These are phyloP conservation scores for Ceratocystis cacaofunesta DNA, from an alignment of 2,329 filamentous ascomycete species.

Conservation along the genomic window DNA sequence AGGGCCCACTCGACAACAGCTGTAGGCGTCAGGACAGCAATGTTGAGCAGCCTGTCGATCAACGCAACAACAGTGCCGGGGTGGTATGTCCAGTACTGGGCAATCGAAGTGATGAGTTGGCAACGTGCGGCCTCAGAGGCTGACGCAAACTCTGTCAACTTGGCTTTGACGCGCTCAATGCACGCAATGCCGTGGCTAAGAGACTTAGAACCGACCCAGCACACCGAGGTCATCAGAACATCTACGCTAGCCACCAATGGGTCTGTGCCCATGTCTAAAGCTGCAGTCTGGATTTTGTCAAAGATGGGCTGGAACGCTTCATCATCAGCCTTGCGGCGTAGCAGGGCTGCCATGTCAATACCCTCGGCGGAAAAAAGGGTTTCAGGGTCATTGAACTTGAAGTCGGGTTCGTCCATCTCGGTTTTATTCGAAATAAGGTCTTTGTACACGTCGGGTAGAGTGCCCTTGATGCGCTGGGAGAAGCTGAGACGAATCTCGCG, in stretches of 20 bases:
- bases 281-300: constrained; percentile 65
- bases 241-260: constrained; percentile 78
- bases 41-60: constrained; percentile 93
- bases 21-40: constrained; percentile 76
- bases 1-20: constrained; percentile 86
- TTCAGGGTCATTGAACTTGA: constrained; percentile 70
- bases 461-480: constrained; percentile 88
- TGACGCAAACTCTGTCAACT: constrained; percentile 63
- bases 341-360: constrained; percentile 61
- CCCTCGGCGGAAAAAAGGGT: constrained; percentile 74
- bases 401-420: constrained; percentile 89
- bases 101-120: constrained; percentile 81
- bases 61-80: constrained; percentile 85
- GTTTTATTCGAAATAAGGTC: constrained; percentile 69
- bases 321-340: constrained; percentile 72
- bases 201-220: constrained; percentile 87
- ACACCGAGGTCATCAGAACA: constrained; percentile 84
- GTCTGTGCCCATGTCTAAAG: constrained; percentile 55
- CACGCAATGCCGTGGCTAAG: constrained; percentile 89
- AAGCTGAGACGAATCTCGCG: constrained; percentile 97
- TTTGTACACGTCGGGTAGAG: constrained; percentile 71
- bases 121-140: constrained; percentile 60
- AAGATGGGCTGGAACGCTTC: constrained; percentile 76
- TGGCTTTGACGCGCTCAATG: constrained; percentile 87
- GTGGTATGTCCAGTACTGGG: constrained; percentile 86